Evolutionary conservation across 2,329 filamentous ascomycete genomes (phyloP).

Genomic region (Exophiala dermatitidis): DNA sequence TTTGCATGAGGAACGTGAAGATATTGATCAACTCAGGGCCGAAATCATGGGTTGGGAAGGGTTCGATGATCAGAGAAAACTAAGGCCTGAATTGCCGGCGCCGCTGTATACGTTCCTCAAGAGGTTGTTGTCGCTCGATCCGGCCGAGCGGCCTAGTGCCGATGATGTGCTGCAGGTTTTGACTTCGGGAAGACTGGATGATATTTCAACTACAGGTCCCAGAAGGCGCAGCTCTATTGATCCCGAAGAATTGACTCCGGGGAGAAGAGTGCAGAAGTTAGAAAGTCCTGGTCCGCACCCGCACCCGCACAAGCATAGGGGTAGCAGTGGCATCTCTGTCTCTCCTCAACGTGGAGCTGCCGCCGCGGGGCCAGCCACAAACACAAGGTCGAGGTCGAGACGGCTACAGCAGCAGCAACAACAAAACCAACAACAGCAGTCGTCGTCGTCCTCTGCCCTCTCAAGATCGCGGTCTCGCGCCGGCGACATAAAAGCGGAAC

Average conservation of each 20-base stretch:
- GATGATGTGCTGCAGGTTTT: slow-evolving; percentile 77
- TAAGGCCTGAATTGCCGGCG: slow-evolving; percentile 74
- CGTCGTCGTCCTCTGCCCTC: no score
- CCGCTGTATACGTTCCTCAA: slow-evolving; percentile 81
- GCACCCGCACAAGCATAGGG: no score
- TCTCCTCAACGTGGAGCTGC: no score
- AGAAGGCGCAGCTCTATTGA: slow-evolving; percentile 19
- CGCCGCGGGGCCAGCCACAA: slow-evolving; percentile 2
- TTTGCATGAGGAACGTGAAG: slow-evolving; percentile 84
- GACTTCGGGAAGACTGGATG: slow-evolving; percentile 50
- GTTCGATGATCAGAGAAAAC: slow-evolving; percentile 67
- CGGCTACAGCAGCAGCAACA: neutral
- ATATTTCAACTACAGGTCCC: slow-evolving; percentile 11
- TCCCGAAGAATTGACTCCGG: slow-evolving; percentile 25
- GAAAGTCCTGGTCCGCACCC: slow-evolving; percentile 12
- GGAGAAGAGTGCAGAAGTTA: slow-evolving; percentile 20
- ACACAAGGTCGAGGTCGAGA: slow-evolving; percentile 2
- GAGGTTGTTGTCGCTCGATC: slow-evolving; percentile 68
- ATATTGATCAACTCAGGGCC: slow-evolving; percentile 72
- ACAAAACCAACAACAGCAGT: no score
- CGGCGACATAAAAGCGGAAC: no score
- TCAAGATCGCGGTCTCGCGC: no score
- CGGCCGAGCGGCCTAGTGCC: slow-evolving; percentile 69
- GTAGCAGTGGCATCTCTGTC: no score
- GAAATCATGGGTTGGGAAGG: slow-evolving; percentile 86